phyloP scores from a whole-genome alignment of 768 basidiomycete genomes.

The Leccinum subtestaceum region DNA sequence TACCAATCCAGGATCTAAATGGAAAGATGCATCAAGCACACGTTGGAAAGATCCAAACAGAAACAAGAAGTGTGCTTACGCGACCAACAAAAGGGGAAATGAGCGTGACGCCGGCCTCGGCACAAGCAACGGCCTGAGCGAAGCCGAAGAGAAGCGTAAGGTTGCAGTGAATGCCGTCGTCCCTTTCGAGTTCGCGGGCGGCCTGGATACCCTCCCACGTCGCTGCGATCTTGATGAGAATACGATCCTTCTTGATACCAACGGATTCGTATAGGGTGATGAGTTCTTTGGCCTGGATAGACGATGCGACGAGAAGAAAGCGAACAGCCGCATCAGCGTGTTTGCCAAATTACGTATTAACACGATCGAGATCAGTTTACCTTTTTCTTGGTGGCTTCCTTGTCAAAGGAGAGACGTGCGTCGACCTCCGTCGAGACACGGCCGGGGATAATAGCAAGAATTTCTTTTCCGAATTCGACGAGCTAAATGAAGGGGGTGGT shows the following conservation, averaged over 20 bases:
- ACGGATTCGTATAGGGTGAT: conserved; percentile 94
- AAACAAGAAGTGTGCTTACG: conserved; percentile 45
- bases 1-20: conserved; percentile 96
- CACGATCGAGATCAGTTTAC: conserved; percentile 34
- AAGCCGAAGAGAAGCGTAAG: conserved; percentile 99
- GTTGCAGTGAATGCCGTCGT: conserved; percentile 97
- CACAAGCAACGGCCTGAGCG: conserved; percentile 97
- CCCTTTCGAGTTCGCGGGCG: conserved; percentile 89
- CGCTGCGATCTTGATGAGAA: conserved; percentile 99
- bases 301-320: conserved; percentile 7
- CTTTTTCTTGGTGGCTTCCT: conserved; percentile 87
- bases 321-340: conserved; percentile 3
- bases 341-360: conserved; percentile 23
- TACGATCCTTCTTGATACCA: conserved; percentile 89
- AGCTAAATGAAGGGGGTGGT: conserved; percentile 50
- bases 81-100: conserved; percentile 99
- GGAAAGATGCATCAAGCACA: conserved; percentile 4
- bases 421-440: conserved; percentile 99
- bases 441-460: conserved; percentile 92
- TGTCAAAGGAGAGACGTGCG: conserved; percentile 96
- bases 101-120: conserved; percentile 96
- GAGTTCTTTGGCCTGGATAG: conserved; percentile 67
- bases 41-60: conserved; percentile 10
- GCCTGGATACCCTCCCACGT: conserved; percentile 99
- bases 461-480: conserved; percentile 96